A percentile compares a stretch with the other conserved stretches of the same genome.
Evolutionary conservation across 257 asterid species (phyloP).

Genomic region (Salvia hispanica): DNA sequence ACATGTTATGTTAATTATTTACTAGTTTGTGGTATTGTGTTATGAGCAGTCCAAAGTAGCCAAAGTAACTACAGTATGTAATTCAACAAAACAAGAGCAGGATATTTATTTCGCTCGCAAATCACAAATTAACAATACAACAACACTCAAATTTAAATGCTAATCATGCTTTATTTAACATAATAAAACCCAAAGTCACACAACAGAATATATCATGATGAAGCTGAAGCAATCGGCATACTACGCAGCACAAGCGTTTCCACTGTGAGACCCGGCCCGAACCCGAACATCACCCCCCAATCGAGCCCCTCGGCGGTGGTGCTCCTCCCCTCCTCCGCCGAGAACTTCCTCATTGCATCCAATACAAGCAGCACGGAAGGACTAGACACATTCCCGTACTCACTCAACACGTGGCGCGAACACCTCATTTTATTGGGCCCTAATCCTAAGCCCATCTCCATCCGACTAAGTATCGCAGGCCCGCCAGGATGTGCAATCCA

Average conservation of each 20-base stretch:
- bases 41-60: too few species aligned
- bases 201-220: too few species aligned
- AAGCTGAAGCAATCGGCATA: slow-evolving; percentile 27
- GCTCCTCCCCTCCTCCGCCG: slow-evolving; percentile 51
- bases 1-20: too few species aligned
- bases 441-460: slow-evolving; percentile 51
- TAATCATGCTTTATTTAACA: too few species aligned
- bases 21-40: too few species aligned
- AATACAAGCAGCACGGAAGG: slow-evolving; percentile 61
- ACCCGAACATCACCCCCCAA: slow-evolving; percentile 75
- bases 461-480: slow-evolving; percentile 65
- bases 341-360: slow-evolving; percentile 72
- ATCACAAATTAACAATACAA: too few species aligned
- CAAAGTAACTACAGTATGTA: too few species aligned
- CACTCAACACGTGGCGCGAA: slow-evolving; percentile 58
- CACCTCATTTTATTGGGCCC: slow-evolving; percentile 53
- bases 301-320: slow-evolving; percentile 75
- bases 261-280: slow-evolving; percentile 79
- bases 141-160: too few species aligned
- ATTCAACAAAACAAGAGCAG: too few species aligned
- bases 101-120: too few species aligned
- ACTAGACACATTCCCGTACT: slow-evolving; percentile 73
- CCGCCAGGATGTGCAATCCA: slow-evolving; percentile 86
- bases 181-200: too few species aligned
- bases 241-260: slow-evolving; percentile 76